Base-by-base conservation (phyloP, 2,329 filamentous ascomycete genomes). In the Didymella pinodella region DNA sequence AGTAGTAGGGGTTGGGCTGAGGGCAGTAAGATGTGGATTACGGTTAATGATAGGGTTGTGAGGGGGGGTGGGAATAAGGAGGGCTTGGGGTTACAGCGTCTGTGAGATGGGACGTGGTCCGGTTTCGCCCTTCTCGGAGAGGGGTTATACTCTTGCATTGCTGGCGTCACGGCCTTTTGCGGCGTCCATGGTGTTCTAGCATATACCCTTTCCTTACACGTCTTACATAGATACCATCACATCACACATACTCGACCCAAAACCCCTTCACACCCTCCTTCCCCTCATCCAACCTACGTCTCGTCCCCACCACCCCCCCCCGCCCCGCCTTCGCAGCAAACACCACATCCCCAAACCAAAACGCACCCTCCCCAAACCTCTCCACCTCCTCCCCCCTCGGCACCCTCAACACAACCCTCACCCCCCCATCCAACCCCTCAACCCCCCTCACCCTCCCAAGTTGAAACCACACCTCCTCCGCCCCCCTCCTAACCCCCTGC, bases 301-400 rank as follows among this genome's bases (percentile, higher is more conserved):
- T 58, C 12, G 22, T 58, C n/a, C 66, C 67, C 7, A 25, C 12
- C 4, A 41, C 44, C 20, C 61, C 64, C 0, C 58, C 62, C 12
- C 52, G 29, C 1, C 28, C 43, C 2, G 65, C 65, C 16, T 49
- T 54, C 2, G 62, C 66, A 40, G 40, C 57, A 12, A 74, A 50
- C n/a, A 71, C 65, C 2, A 73, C 63, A 54, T 71, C 65, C 0
- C 72, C 70, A 59, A 65, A 74, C 67, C 67, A 72, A 45, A 66
- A 74, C 2, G 63, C 62, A 18, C 22, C 55, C 20, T 65, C 49
- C 16, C 54, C 54, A 10, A 67, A 47, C 34, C 56, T 64, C 20
- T 45, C 47, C n/a, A 22, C 43, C 34, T 74, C 72, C 2, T 62
- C 60, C 6, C 65, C 51, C 31, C 50, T 60, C 2, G 72, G 61